Evolutionary conservation across 2,329 filamentous ascomycete species (phyloP).

Genomic region (Aspergillus carbonarius): DNA sequence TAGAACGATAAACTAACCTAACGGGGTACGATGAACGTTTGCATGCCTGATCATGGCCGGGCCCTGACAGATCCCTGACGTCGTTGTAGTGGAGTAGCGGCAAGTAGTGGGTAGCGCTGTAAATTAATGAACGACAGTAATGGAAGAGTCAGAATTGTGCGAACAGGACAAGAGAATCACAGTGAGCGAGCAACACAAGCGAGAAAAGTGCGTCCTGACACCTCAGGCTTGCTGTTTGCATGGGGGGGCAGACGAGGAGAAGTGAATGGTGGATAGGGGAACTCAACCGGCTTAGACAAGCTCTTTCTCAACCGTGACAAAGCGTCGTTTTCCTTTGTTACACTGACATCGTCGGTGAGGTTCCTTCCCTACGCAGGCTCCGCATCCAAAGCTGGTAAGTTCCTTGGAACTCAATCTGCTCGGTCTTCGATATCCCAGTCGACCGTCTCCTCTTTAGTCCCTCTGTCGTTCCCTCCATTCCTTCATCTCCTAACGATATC

Average conservation of each 20-base stretch:
- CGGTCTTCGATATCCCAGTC: not conserved
- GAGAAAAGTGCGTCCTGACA: not conserved
- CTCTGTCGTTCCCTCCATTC: not conserved
- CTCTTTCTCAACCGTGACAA: not conserved
- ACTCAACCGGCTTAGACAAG: not conserved
- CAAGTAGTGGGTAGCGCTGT: not conserved
- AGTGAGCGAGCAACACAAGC: not conserved
- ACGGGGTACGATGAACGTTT: not conserved
- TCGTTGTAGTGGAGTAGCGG: too few relatives aligned
- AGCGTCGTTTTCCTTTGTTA: not conserved
- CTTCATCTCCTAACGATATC: not conserved
- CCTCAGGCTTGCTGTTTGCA: not conserved
- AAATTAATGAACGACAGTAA: not conserved
- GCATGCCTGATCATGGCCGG: not conserved
- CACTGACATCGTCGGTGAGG: not conserved
- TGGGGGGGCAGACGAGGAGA: not conserved
- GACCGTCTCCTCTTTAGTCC: not conserved
- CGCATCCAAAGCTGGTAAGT: not conserved
- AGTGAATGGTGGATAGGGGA: not conserved
- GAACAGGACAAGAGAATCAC: not conserved
- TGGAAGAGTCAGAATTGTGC: not conserved
- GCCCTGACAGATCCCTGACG: not conserved
- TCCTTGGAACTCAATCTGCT: not conserved
- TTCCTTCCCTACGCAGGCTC: not conserved
- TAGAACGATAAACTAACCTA: not conserved